A percentile compares a stretch with the other conserved stretches of the same genome.
Evolutionary conservation across 345 rosid genomes (phyloP).

Genomic region (Erucastrum elatum): DNA sequence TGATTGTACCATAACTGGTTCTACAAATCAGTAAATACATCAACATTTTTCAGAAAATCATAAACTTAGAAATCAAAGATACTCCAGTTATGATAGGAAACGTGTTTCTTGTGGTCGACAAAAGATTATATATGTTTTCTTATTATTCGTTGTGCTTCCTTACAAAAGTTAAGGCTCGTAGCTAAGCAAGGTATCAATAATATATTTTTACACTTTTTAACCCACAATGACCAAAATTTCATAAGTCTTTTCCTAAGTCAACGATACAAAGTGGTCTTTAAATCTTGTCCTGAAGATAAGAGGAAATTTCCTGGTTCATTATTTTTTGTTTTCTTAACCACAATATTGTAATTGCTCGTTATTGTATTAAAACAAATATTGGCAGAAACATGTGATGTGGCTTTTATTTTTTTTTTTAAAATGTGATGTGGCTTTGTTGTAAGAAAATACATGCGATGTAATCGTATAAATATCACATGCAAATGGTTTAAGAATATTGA

Average conservation of each 20-base stretch:
- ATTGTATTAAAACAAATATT: not conserved
- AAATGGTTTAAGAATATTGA: not conserved
- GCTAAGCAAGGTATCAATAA: not conserved
- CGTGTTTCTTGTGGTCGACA: not conserved
- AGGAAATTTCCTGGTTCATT: slow-evolving; percentile 31
- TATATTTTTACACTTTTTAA: not conserved
- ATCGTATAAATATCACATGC: not conserved
- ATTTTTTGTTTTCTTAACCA: not conserved
- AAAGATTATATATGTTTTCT: not conserved
- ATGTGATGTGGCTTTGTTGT: not conserved
- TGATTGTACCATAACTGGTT: not conserved
- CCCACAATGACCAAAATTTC: not conserved
- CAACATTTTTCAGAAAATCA: not conserved
- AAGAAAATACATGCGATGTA: not conserved
- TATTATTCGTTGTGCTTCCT: not conserved
- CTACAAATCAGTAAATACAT: not conserved
- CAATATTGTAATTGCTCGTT: not conserved
- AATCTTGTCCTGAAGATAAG: slow-evolving; percentile 1
- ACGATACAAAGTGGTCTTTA: slow-evolving; percentile 21
- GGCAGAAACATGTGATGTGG: not conserved
- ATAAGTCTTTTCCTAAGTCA: slow-evolving; percentile 30
- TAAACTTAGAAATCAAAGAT: not conserved
- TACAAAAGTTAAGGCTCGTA: not conserved
- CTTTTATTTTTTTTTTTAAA: not conserved
- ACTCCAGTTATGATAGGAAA: not conserved